Evolutionary conservation across 768 basidiomycete species (phyloP).

Genomic region (Macrocybe gigantea): DNA sequence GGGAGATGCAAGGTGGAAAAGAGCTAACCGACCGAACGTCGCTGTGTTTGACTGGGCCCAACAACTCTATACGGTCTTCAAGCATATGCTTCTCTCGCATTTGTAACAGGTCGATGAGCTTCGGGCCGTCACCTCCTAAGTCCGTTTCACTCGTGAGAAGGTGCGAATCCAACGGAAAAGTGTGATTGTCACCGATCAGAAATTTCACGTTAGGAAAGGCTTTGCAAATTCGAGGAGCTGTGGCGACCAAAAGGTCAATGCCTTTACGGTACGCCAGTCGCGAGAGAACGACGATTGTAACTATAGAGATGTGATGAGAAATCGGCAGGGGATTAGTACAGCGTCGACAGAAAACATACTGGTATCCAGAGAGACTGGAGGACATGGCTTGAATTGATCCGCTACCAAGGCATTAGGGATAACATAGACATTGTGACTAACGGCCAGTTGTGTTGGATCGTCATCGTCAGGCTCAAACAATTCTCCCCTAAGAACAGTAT

Average conservation of each 20-base stretch:
- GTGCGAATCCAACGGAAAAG: neutral
- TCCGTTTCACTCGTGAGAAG: neutral
- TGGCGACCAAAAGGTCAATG: constrained; percentile 89
- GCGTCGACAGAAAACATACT: constrained; percentile 36
- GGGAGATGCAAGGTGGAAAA: no score
- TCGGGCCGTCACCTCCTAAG: constrained; percentile 92
- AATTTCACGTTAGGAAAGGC: constrained; percentile 85
- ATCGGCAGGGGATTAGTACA: neutral
- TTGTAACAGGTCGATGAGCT: constrained; percentile 89
- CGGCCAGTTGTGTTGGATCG: constrained; percentile 36
- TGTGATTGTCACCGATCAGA: constrained; percentile 59
- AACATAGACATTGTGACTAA: constrained; percentile 70
- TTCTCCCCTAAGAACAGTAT: constrained; percentile 85
- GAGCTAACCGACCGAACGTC: constrained; percentile 74
- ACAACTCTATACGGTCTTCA: constrained; percentile 87
- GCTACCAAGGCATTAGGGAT: constrained; percentile 92
- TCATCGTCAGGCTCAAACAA: constrained; percentile 52
- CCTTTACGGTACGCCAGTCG: constrained; percentile 95
- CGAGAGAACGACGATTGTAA: constrained; percentile 88
- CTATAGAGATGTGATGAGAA: constrained; percentile 30
- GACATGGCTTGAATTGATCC: constrained; percentile 74
- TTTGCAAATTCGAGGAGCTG: constrained; percentile 84
- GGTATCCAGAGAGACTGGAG: constrained; percentile 40
- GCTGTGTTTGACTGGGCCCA: constrained; percentile 74
- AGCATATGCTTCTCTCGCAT: constrained; percentile 89